phyloP scores from a whole-genome alignment of 345 rosid genomes.

The Eucalyptus rudis region DNA sequence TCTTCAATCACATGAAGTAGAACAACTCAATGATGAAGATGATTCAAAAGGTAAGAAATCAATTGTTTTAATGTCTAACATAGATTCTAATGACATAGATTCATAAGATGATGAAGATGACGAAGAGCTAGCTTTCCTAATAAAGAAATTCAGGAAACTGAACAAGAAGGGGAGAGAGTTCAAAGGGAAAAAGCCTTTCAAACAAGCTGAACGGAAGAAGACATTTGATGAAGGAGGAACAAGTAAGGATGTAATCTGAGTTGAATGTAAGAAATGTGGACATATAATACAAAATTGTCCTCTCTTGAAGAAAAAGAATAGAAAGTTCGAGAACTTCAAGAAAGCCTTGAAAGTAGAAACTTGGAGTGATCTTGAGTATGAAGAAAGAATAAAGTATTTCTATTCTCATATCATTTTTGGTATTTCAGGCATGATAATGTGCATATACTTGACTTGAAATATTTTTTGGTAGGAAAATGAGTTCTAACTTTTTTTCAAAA shows the following conservation, averaged over 20 bases:
- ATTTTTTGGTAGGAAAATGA: too few species aligned
- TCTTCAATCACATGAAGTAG: background rate
- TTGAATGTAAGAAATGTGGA: background rate
- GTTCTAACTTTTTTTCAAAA: too few species aligned
- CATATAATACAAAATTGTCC: background rate
- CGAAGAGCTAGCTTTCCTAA: background rate
- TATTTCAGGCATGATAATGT: too few species aligned
- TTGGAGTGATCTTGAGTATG: background rate
- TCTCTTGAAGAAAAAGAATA: background rate
- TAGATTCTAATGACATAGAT: background rate
- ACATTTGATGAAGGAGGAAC: background rate
- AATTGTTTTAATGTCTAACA: background rate
- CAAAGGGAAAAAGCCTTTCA: background rate
- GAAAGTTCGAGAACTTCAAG: background rate
- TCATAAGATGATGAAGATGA: background rate
- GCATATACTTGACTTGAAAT: too few species aligned
- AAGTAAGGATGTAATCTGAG: background rate
- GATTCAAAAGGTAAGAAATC: too few species aligned
- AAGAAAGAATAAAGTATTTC: too few species aligned
- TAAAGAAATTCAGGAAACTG: too few species aligned
- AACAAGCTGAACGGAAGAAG: background rate
- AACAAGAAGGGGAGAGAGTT: background rate
- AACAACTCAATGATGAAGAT: too few species aligned
- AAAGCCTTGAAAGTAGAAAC: background rate
- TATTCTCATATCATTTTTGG: too few species aligned